Percentiles rank a stretch among this genome's conserved stretches.
Evolutionary conservation across 2,329 filamentous ascomycete genomes (phyloP).

Genomic region (Metarhizium humberi): DNA sequence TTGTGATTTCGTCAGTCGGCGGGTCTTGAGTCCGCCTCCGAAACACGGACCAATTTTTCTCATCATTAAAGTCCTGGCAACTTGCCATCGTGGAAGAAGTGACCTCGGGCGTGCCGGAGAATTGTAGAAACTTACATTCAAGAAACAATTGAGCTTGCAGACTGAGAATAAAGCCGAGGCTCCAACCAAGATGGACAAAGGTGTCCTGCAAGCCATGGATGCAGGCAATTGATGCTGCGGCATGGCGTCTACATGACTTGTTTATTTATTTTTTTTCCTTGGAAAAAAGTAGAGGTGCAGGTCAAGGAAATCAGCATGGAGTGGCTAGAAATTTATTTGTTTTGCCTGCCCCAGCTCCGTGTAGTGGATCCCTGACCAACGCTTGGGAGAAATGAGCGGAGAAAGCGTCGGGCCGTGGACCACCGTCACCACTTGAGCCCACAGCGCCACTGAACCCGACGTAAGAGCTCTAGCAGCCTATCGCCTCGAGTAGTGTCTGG

Average conservation of each 20-base stretch:
- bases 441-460: slow-evolving; percentile 13
- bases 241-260: background rate
- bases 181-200: background rate
- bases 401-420: slow-evolving; percentile 12
- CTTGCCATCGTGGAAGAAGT: background rate
- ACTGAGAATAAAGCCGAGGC: background rate
- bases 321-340: slow-evolving; percentile 3
- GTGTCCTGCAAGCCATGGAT: background rate
- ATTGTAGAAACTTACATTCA: slow-evolving; percentile 1
- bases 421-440: slow-evolving; percentile 5
- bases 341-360: background rate
- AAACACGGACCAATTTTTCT: slow-evolving; percentile 93
- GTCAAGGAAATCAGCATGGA: background rate
- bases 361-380: background rate
- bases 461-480: slow-evolving; percentile 31
- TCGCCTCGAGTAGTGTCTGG: background rate
- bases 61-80: slow-evolving; percentile 42
- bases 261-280: background rate
- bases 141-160: background rate
- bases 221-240: background rate
- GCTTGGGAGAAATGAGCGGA: slow-evolving; percentile 1
- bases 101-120: background rate
- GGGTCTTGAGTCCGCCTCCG: slow-evolving; percentile 90
- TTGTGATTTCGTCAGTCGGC: slow-evolving; percentile 68
- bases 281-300: background rate